These are phyloP conservation scores for Heliocybe sulcata DNA, from an alignment of 1,284 basidiomycete genomes.

Conservation along the genomic window DNA sequence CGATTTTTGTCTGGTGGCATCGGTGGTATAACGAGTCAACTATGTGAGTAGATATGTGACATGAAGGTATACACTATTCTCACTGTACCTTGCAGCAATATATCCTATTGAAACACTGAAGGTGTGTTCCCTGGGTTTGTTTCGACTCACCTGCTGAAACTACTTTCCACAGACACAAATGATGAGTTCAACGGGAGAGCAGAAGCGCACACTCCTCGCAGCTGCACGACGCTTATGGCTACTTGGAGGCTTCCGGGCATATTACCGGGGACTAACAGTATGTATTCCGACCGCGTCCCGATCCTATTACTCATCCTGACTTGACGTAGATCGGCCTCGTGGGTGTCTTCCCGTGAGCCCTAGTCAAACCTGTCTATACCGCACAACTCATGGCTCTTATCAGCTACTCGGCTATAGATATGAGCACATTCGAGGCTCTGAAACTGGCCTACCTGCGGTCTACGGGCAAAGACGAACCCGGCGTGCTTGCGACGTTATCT, in stretches of 20 bases:
- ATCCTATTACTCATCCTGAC: slow-evolving; percentile 5
- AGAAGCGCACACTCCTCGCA: slow-evolving; percentile 52
- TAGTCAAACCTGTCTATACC: neutral
- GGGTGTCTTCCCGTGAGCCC: slow-evolving; percentile 85
- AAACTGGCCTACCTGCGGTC: slow-evolving; percentile 80
- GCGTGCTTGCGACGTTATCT: slow-evolving; percentile 73
- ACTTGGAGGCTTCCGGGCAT: slow-evolving; percentile 78
- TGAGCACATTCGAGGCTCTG: slow-evolving; percentile 91
- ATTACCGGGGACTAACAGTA: slow-evolving; percentile 89
- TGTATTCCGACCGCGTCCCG: slow-evolving; percentile 22
- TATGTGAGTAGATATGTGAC: slow-evolving; percentile 47
- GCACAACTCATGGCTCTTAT: slow-evolving; percentile 7
- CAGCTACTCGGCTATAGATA: slow-evolving; percentile 86
- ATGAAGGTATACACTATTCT: slow-evolving; percentile 9
- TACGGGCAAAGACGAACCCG: slow-evolving; percentile 77
- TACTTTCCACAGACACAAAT: slow-evolving; percentile 69
- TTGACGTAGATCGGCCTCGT: slow-evolving; percentile 70
- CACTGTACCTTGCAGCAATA: slow-evolving; percentile 48
- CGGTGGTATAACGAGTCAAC: slow-evolving; percentile 91
- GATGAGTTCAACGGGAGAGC: slow-evolving; percentile 74
- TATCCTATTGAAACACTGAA: slow-evolving; percentile 88
- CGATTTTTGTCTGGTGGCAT: slow-evolving; percentile 95
- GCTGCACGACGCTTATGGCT: slow-evolving; percentile 68
- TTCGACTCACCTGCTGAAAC: slow-evolving; percentile 8
- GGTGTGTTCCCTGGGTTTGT: slow-evolving; percentile 28